These are phyloP conservation scores for Fistulinella cinereoalba DNA, from an alignment of 1,284 basidiomycete species.

Conservation along the genomic window DNA sequence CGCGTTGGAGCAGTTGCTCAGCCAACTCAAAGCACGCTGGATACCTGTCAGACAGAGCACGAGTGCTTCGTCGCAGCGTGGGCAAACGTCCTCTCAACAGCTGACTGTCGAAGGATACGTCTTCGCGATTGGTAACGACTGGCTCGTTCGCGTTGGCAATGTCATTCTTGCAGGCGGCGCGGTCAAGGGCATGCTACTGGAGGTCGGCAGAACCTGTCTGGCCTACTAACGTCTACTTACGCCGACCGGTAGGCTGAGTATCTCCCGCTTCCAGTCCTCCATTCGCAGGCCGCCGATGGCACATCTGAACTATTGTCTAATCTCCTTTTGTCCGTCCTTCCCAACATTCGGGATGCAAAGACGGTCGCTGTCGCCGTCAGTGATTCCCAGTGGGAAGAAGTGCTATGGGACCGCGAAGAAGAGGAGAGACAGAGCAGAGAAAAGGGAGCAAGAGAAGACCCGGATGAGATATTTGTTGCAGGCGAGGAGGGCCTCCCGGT, in stretches of 20 bases:
- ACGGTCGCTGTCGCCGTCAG: conserved; percentile 72
- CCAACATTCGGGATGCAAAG: conserved; percentile 64
- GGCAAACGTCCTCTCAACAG: conserved; percentile 56
- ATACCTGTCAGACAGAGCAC: conserved; percentile 59
- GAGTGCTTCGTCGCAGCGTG: conserved; percentile 41
- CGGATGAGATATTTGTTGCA: conserved; percentile 52
- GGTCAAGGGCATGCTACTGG: conserved; percentile 74
- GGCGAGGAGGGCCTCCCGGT: conserved; percentile 50
- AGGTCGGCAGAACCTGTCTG: conserved; percentile 44
- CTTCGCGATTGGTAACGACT: conserved; percentile 72
- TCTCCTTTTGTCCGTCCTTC: conserved; percentile 67
- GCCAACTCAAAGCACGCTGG: conserved; percentile 72
- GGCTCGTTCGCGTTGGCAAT: conserved; percentile 76
- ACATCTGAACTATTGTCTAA: conserved; percentile 71
- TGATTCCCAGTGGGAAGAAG: conserved; percentile 73
- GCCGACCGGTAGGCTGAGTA: conserved; percentile 61
- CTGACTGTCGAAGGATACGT: conserved; percentile 65
- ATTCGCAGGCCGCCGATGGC: conserved; percentile 56
- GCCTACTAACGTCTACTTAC: conserved; percentile 3
- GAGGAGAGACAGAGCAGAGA: conserved; percentile 40
- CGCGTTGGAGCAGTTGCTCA: conserved; percentile 66
- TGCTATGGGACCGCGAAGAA: conserved; percentile 70
- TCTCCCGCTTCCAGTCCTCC: conserved; percentile 64
- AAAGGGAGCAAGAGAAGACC: conserved; percentile 21
- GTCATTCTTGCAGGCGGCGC: conserved; percentile 69